phyloP scores from a whole-genome alignment of 1,284 basidiomycete species.

The Fomitiporia mediterranea region DNA sequence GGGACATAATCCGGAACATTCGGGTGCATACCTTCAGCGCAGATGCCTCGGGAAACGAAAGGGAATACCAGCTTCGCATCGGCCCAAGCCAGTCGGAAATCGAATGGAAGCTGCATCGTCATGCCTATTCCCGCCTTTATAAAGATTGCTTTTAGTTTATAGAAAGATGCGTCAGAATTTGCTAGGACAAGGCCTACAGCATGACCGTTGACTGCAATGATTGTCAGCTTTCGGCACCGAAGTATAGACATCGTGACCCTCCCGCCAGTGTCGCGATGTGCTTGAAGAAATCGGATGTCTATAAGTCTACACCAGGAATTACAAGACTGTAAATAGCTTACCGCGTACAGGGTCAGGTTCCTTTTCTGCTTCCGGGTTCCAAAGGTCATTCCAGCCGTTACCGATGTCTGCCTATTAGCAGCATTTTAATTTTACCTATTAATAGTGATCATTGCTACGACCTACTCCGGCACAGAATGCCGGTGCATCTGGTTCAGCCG shows the following conservation, averaged over 20 bases:
- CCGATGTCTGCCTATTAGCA: conserved; percentile 42
- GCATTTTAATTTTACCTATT: background rate
- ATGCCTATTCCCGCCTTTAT: conserved; percentile 47
- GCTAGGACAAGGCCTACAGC: conserved; percentile 36
- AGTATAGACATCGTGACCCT: conserved; percentile 43
- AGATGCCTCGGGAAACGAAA: conserved; percentile 51
- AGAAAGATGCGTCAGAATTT: background rate
- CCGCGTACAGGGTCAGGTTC: conserved; percentile 40
- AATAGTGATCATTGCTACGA: background rate
- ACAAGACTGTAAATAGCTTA: background rate
- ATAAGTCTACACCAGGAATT: too few relatives aligned
- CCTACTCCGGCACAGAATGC: conserved; percentile 53
- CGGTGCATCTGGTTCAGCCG: conserved; percentile 45
- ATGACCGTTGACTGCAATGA: conserved; percentile 53
- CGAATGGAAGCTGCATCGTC: conserved; percentile 53
- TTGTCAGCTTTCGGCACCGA: conserved; percentile 53
- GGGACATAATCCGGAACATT: background rate
- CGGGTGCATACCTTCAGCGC: conserved; percentile 41
- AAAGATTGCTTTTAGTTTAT: background rate
- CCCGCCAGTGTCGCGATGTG: conserved; percentile 48
- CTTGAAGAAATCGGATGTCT: conserved; percentile 29
- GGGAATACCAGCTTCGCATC: conserved; percentile 50
- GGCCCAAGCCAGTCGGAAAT: conserved; percentile 51
- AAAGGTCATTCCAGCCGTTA: conserved; percentile 38
- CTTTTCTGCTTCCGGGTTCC: conserved; percentile 35